Conservation (phyloP, 2,329 filamentous ascomycete species). For the Davidsoniella virescens region DNA sequence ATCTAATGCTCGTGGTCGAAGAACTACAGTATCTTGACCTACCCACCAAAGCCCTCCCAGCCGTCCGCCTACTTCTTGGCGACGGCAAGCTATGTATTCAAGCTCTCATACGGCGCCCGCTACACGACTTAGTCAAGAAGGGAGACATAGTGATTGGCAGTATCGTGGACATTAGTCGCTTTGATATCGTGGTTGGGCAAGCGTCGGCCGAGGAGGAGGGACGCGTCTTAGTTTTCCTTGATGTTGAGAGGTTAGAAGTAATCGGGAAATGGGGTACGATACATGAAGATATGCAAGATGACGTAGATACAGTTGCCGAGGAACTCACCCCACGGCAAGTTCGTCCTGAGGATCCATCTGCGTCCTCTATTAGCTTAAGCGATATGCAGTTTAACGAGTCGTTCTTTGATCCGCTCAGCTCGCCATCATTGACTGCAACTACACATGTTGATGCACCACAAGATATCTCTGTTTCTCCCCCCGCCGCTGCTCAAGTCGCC, state of each 20-base stretch:
- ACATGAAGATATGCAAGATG: not conserved
- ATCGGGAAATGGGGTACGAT: not conserved
- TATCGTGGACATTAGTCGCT: conserved; percentile 31
- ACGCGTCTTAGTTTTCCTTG: not conserved
- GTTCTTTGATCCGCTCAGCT: conserved; percentile 5
- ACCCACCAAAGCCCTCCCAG: conserved; percentile 20
- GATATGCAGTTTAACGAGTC: conserved; percentile 10
- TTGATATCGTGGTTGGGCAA: conserved; percentile 16
- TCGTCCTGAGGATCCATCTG: not conserved
- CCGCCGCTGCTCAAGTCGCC: conserved; percentile 16
- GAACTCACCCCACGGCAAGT: not conserved
- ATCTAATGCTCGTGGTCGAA: conserved; percentile 56
- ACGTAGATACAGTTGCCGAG: not conserved
- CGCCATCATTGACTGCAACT: not conserved
- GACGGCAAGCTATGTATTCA: conserved; percentile 40
- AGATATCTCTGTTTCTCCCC: not conserved
- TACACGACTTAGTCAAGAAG: conserved; percentile 32
- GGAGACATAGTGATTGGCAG: conserved; percentile 30
- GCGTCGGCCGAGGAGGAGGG: not conserved
- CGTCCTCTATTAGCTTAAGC: conserved; percentile 3
- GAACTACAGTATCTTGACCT: conserved; percentile 18
- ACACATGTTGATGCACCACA: not conserved
- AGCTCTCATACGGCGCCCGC: conserved; percentile 28
- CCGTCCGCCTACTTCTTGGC: conserved; percentile 32
- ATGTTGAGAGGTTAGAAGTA: conserved; percentile 3